Evolutionary conservation across 192 early-diverging fungal genomes (phyloP).

Genomic region (Dispira simplex): DNA sequence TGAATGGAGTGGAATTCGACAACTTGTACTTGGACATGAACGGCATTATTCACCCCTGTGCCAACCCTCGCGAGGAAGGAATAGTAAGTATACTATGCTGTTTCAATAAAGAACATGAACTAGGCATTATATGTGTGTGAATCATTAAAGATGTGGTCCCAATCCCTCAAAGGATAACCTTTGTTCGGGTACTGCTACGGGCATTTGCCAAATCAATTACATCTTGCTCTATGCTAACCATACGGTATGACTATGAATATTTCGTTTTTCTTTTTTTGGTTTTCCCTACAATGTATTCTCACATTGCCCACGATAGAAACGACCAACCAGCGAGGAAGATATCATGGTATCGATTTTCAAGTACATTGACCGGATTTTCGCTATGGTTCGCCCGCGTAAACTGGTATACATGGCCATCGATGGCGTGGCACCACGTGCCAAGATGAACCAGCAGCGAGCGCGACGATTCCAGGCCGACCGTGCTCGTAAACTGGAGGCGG

Average conservation of each 20-base stretch:
- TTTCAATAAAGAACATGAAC: too few species aligned
- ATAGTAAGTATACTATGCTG: too few species aligned
- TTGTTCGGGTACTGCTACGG: too few species aligned
- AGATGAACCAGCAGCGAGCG: slow-evolving; percentile 99
- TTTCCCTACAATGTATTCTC: too few species aligned
- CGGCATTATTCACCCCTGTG: slow-evolving; percentile 81
- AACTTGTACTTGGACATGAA: slow-evolving; percentile 99
- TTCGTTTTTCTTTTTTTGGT: too few species aligned
- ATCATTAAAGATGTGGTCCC: too few species aligned
- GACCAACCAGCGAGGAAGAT: slow-evolving; percentile 67
- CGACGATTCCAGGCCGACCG: slow-evolving; percentile 92
- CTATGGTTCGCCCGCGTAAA: slow-evolving; percentile 84
- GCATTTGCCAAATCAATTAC: too few species aligned
- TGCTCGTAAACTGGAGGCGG: slow-evolving; percentile 47
- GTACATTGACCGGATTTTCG: slow-evolving; percentile 91
- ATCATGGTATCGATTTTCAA: slow-evolving; percentile 95
- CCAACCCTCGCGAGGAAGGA: slow-evolving; percentile 41
- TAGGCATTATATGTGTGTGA: too few species aligned
- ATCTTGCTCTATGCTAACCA: too few species aligned
- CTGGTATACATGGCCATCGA: slow-evolving; percentile 96
- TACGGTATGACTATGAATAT: too few species aligned
- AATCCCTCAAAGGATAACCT: too few species aligned
- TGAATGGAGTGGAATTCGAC: slow-evolving; percentile 83
- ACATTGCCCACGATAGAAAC: too few species aligned
- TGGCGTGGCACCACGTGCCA: slow-evolving; percentile 98